Conservation (phyloP, 257 asterid species). For the Nicotiana sylvestris region DNA sequence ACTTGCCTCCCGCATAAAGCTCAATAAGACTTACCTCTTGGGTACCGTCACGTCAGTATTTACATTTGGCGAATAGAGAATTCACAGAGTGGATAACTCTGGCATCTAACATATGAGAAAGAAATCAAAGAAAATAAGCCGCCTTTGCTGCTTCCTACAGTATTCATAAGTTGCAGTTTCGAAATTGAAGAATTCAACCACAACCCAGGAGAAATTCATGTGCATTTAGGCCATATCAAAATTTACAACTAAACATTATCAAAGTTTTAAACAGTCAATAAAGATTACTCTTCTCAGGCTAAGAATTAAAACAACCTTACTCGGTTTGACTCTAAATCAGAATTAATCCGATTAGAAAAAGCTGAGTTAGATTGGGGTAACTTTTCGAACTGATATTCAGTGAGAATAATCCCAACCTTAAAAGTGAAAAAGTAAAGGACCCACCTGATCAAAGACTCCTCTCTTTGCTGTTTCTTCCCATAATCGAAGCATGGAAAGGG, state of each 20-base stretch:
- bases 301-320: too few relatives aligned
- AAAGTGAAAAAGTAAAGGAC: not conserved
- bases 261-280: too few relatives aligned
- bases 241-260: not conserved
- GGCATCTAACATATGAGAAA: not conserved
- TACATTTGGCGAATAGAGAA: too few relatives aligned
- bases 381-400: too few relatives aligned
- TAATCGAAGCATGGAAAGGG: conserved; percentile 30
- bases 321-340: too few relatives aligned
- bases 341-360: too few relatives aligned
- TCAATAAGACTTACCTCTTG: not conserved
- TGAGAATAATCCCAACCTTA: too few relatives aligned
- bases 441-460: conserved; percentile 38
- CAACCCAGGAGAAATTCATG: not conserved
- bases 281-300: too few relatives aligned
- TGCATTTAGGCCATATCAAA: not conserved
- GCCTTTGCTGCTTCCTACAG: not conserved
- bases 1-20: not conserved
- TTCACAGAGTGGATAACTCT: not conserved
- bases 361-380: too few relatives aligned
- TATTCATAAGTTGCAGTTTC: not conserved
- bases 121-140: not conserved
- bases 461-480: conserved; percentile 41
- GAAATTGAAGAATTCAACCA: not conserved
- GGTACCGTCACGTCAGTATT: not conserved